Base-by-base conservation (phyloP, 2,329 filamentous ascomycete genomes). In the Epichloe coenophiala region DNA sequence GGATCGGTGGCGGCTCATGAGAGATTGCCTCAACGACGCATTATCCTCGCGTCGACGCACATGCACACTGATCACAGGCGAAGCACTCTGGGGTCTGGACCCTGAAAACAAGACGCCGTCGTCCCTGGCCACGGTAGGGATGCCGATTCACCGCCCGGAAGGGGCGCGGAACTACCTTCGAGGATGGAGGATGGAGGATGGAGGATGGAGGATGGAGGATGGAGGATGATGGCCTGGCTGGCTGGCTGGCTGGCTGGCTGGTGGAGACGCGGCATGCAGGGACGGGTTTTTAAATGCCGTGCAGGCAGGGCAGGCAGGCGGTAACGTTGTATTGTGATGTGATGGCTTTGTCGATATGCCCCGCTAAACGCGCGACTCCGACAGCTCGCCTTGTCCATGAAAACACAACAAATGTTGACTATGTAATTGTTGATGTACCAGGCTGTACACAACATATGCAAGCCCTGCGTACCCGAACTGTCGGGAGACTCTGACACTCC, bases 141-240 rank as follows among this genome's bases (percentile, higher is more conserved):
- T 93, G 66, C 82, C 86, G 1, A 84, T 91, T 23, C 82, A 89
- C 59, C 79, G 79, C 17, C 83, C 89, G 1, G 82, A 91, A 59
- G 76, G 76, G 5, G 86, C 88, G 11, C 69, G 73, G 48, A 69
- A 70, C 46, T 83, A 81, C 58, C 69, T 81, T 35, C 61, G n/a
- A n/a, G n/a, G n/a, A n/a, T n/a, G n/a, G n/a, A n/a, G n/a, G n/a
- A n/a, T n/a, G n/a, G n/a, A n/a, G n/a, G n/a, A n/a, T n/a, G n/a
- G n/a, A n/a, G n/a, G n/a, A n/a, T 79, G 71, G 56, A 77, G 75
- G 23, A 23, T 6, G 23, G 23, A 7, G 2, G 23, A 27, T 27
- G 23, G 23, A 9, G 4, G 27, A 31, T 31, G 27, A 31, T 31
- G 27, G n/a, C n/a, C n/a, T n/a, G n/a, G n/a, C n/a, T n/a, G n/a